A percentile compares a stretch with the other conserved stretches of the same genome.
phyloP scores from a whole-genome alignment of 2,329 filamentous ascomycete species.

The Neofusicoccum kwambonambiense region DNA sequence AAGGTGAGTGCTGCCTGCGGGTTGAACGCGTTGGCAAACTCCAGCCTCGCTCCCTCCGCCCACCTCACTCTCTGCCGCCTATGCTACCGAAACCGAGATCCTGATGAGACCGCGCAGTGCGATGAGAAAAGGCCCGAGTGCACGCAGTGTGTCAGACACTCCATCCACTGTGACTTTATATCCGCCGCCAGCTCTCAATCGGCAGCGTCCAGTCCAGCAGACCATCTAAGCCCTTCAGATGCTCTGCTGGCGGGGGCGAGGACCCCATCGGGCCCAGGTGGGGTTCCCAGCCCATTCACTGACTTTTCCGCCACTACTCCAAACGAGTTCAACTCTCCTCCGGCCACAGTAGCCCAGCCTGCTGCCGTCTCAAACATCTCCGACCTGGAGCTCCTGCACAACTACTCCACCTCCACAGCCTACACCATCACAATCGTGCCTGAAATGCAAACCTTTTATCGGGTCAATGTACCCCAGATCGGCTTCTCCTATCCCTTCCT shows the following conservation, averaged over 20 bases:
- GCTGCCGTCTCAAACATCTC: slow-evolving; percentile 22
- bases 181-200: slow-evolving; percentile 15
- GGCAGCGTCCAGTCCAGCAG: not conserved
- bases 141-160: slow-evolving; percentile 32
- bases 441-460: slow-evolving; percentile 24
- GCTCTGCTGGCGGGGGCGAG: not conserved
- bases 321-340: no score
- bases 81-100: not conserved
- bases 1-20: not conserved
- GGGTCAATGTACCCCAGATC: slow-evolving; percentile 28
- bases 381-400: slow-evolving; percentile 32
- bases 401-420: slow-evolving; percentile 31
- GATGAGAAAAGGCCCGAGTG: slow-evolving; percentile 33
- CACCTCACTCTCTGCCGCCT: no score
- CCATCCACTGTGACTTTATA: slow-evolving; percentile 28
- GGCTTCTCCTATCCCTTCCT: slow-evolving; percentile 45
- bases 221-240: not conserved
- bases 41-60: not conserved
- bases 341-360: no score
- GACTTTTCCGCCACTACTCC: not conserved
- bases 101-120: slow-evolving; percentile 21
- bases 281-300: not conserved
- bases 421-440: slow-evolving; percentile 25
- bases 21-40: not conserved
- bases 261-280: not conserved